These are phyloP conservation scores for Zygoascus flipseniorum DNA, from an alignment of 805 yeast species.

Conservation along the genomic window DNA sequence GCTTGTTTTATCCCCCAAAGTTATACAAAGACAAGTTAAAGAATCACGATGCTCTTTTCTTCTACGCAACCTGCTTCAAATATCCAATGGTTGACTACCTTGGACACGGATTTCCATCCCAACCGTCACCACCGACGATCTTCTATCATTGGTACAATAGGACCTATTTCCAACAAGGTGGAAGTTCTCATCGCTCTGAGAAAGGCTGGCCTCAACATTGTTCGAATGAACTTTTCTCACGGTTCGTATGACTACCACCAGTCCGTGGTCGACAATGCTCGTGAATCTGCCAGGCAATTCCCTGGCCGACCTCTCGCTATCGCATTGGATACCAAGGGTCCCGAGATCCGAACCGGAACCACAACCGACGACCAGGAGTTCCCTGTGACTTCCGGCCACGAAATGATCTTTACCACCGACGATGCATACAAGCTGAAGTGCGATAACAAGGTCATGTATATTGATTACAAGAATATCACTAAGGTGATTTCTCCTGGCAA, in stretches of 20 bases:
- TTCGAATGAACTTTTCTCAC: conserved; percentile 98
- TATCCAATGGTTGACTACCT: conserved; percentile 75
- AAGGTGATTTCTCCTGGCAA: conserved; percentile 83
- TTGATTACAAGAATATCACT: conserved; percentile 95
- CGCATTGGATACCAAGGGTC: conserved; percentile 98
- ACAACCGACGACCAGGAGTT: conserved; percentile 72
- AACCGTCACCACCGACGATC: conserved; percentile 77
- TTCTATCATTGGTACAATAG: conserved; percentile 96
- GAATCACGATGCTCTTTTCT: conserved; percentile 19
- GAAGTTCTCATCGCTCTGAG: conserved; percentile 80
- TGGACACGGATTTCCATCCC: conserved; percentile 67
- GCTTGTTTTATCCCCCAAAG: background rate
- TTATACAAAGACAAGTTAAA: background rate
- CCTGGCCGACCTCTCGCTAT: conserved; percentile 96
- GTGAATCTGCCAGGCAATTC: conserved; percentile 83
- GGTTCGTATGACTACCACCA: conserved; percentile 98
- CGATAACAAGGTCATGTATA: conserved; percentile 74
- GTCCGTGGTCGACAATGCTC: conserved; percentile 90
- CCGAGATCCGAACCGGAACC: conserved; percentile 98
- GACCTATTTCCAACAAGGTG: conserved; percentile 92
- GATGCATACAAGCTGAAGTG: conserved; percentile 61
- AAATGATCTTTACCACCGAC: conserved; percentile 90
- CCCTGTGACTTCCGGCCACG: conserved; percentile 78
- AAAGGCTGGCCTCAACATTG: conserved; percentile 96
- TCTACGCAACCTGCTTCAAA: conserved; percentile 26